phyloP scores from a whole-genome alignment of 495 filamentous ascomycete genomes.

The Penicillium lividum region DNA sequence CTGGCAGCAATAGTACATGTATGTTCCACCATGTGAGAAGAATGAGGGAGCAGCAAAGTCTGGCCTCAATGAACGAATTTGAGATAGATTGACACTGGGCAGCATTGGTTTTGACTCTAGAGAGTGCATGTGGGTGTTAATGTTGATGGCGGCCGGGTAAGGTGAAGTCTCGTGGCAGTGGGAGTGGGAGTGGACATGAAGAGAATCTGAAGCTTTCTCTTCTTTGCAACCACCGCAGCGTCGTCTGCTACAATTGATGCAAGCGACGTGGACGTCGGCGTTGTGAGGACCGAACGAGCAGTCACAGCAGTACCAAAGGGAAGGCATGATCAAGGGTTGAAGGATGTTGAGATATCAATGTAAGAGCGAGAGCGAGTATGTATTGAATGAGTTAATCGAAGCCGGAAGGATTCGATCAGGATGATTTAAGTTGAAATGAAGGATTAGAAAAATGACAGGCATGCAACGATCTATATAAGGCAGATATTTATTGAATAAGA shows the following conservation, averaged over 20 bases:
- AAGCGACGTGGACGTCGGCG: slow-evolving; percentile 24
- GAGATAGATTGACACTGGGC: slow-evolving; percentile 12
- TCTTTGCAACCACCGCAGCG: slow-evolving; percentile 25
- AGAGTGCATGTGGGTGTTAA: slow-evolving; percentile 9
- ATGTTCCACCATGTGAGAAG: slow-evolving; percentile 2
- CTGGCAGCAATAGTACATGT: slow-evolving; percentile 43
- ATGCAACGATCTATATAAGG: slow-evolving; percentile 6
- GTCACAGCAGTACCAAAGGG: slow-evolving; percentile 36
- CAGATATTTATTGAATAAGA: slow-evolving; percentile 4
- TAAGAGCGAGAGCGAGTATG: not conserved
- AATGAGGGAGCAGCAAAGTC: not conserved
- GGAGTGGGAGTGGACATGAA: slow-evolving; percentile 7
- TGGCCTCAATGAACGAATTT: slow-evolving; percentile 14
- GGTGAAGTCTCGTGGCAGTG: slow-evolving; percentile 18
- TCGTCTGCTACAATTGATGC: slow-evolving; percentile 25
- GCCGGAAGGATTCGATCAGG: not conserved
- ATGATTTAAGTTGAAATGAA: slow-evolving; percentile 17
- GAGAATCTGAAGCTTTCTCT: slow-evolving; percentile 16
- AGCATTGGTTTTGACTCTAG: slow-evolving; percentile 11
- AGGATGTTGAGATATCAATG: not conserved
- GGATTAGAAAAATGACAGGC: slow-evolving; percentile 5
- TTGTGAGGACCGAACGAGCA: slow-evolving; percentile 37
- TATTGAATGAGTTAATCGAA: not conserved
- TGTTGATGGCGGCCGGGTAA: slow-evolving; percentile 19
- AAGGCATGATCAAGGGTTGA: slow-evolving; percentile 19